phyloP scores from a whole-genome alignment of 1,139 yeast genomes.

The Candida tetrigidarum region DNA sequence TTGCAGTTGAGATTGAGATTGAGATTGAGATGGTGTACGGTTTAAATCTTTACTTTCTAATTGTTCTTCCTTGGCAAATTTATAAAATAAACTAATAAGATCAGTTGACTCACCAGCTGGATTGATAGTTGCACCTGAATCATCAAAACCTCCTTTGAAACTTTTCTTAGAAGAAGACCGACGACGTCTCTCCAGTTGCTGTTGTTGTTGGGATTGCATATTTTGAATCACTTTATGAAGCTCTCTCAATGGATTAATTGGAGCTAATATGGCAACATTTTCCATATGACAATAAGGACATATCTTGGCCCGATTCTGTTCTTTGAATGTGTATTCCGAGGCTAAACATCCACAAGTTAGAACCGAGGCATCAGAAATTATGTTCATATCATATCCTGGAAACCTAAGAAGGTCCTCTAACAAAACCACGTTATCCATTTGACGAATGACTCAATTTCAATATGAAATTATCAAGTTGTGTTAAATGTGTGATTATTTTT shows the following conservation, averaged over 20 bases:
- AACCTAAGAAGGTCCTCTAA: constrained; percentile 37
- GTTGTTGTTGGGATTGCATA: constrained; percentile 13
- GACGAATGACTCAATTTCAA: background rate
- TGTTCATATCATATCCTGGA: constrained; percentile 26
- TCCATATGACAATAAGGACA: constrained; percentile 56
- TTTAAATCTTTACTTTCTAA: constrained; percentile 2
- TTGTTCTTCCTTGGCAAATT: constrained; percentile 46
- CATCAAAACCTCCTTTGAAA: constrained; percentile 19
- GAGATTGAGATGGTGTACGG: background rate
- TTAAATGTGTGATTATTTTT: too few relatives aligned
- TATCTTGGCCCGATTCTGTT: constrained; percentile 23
- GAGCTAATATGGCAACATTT: constrained; percentile 41
- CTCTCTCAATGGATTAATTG: constrained; percentile 55
- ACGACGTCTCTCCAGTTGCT: constrained; percentile 18
- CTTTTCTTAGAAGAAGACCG: constrained; percentile 31
- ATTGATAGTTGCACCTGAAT: constrained; percentile 17
- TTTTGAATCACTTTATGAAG: constrained; percentile 45
- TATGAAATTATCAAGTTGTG: background rate
- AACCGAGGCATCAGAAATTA: constrained; percentile 55
- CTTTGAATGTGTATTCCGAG: constrained; percentile 48
- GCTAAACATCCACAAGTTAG: constrained; percentile 75
- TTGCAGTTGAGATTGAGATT: background rate
- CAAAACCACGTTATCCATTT: constrained; percentile 32
- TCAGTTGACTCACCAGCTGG: constrained; percentile 33
- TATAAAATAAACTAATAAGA: constrained; percentile 42